Evolutionary conservation across 345 rosid genomes (phyloP).

Genomic region (Acer saccharum): DNA sequence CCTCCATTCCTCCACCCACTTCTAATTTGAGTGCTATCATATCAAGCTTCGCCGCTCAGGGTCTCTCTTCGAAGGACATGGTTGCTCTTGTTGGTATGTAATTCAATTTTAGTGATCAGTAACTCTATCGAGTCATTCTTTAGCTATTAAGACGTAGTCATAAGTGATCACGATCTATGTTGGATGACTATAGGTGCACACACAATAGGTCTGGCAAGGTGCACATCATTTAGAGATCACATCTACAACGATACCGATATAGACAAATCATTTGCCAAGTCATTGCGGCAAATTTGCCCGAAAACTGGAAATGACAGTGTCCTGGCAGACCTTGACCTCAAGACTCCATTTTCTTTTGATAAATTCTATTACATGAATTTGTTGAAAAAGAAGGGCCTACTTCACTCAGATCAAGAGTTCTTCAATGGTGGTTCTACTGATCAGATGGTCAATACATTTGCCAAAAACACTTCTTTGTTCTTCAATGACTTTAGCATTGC

Average conservation of each 20-base stretch:
- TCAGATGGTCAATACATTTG: slow-evolving; percentile 29
- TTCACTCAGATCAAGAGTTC: slow-evolving; percentile 42
- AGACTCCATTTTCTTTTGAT: slow-evolving; percentile 31
- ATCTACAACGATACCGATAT: slow-evolving; percentile 41
- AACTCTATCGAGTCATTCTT: too few species aligned
- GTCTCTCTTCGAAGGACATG: slow-evolving; percentile 39
- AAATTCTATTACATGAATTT: slow-evolving; percentile 35
- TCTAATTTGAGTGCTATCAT: slow-evolving; percentile 38
- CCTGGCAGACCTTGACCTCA: slow-evolving; percentile 24
- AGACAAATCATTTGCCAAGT: slow-evolving; percentile 26
- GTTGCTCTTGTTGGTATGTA: slow-evolving; percentile 48
- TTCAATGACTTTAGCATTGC: slow-evolving; percentile 25
- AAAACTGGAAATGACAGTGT: slow-evolving; percentile 24
- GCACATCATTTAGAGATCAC: slow-evolving; percentile 26
- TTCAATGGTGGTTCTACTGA: slow-evolving; percentile 32
- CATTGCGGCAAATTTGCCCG: slow-evolving; percentile 22
- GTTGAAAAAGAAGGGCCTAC: slow-evolving; percentile 39
- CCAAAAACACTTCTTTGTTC: slow-evolving; percentile 23
- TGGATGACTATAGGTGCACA: slow-evolving; percentile 23
- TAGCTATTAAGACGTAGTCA: too few species aligned
- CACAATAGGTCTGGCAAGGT: slow-evolving; percentile 39
- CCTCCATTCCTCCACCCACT: slow-evolving; percentile 37
- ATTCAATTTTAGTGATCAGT: neutral
- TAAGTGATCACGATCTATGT: too few species aligned
- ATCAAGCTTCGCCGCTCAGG: slow-evolving; percentile 41